phyloP scores from a whole-genome alignment of 1,139 yeast genomes.

The Yamadazyma atmosphaerica region DNA sequence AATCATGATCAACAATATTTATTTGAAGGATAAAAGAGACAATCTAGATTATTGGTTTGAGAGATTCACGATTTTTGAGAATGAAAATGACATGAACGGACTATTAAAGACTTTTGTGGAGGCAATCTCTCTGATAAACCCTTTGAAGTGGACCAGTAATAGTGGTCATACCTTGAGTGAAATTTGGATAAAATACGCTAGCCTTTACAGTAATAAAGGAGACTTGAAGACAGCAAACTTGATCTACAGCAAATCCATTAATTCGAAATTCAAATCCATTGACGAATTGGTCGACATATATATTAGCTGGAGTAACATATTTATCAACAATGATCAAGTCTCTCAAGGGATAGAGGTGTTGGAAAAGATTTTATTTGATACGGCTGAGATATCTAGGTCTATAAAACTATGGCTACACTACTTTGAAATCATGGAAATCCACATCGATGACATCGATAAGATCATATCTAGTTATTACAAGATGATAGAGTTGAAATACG shows the following conservation, averaged over 20 bases:
- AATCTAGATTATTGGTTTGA: conserved; percentile 70
- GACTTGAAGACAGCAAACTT: conserved; percentile 64
- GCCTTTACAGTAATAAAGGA: conserved; percentile 54
- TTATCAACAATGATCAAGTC: conserved; percentile 42
- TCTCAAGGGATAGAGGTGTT: conserved; percentile 56
- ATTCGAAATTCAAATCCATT: conserved; percentile 65
- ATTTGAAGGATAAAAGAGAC: conserved; percentile 61
- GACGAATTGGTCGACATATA: conserved; percentile 71
- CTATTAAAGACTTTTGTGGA: conserved; percentile 59
- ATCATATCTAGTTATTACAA: conserved; percentile 52
- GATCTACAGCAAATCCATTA: conserved; percentile 63
- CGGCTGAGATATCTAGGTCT: conserved; percentile 46
- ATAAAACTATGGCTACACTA: conserved; percentile 71
- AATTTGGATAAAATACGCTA: conserved; percentile 73
- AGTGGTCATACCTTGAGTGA: conserved; percentile 39
- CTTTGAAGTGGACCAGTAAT: conserved; percentile 47
- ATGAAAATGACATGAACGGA: conserved; percentile 31
- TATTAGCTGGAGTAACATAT: conserved; percentile 72
- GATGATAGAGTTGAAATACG: conserved; percentile 60
- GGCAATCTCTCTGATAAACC: conserved; percentile 70
- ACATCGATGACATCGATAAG: conserved; percentile 32
- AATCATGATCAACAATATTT: conserved; percentile 62
- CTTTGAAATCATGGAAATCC: conserved; percentile 70
- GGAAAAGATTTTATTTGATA: conserved; percentile 43
- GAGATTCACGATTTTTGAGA: conserved; percentile 39